These are phyloP conservation scores for Syzygium syzygioides DNA, from an alignment of 441 rosid genomes.

Conservation along the genomic window DNA sequence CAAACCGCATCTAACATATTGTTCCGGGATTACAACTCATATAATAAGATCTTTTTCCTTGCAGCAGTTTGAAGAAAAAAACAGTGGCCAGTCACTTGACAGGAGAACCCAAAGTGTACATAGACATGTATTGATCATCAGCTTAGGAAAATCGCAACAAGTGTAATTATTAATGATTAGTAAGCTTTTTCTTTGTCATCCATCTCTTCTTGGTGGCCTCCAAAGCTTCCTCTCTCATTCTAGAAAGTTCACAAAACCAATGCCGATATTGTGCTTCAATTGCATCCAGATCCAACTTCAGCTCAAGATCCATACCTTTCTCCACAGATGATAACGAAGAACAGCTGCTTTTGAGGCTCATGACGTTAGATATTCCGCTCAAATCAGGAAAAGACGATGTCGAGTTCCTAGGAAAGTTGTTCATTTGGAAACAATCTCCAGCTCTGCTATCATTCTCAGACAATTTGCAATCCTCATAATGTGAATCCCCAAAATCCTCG, in stretches of 20 bases:
- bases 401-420: slow-evolving; percentile 8
- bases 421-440: slow-evolving; percentile 8
- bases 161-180: slow-evolving; percentile 4
- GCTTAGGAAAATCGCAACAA: background rate
- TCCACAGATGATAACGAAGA: slow-evolving; percentile 26
- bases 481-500: slow-evolving; percentile 25
- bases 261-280: slow-evolving; percentile 43
- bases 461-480: slow-evolving; percentile 7
- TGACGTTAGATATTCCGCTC: background rate
- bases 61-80: background rate
- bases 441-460: slow-evolving; percentile 7
- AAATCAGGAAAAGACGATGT: slow-evolving; percentile 11
- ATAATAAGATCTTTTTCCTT: background rate
- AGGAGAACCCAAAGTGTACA: background rate
- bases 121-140: background rate
- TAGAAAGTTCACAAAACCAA: slow-evolving; percentile 43
- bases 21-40: background rate
- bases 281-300: slow-evolving; percentile 39
- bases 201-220: slow-evolving; percentile 49
- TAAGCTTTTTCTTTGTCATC: slow-evolving; percentile 30
- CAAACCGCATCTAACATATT: background rate
- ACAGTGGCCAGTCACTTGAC: background rate
- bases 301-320: slow-evolving; percentile 34
- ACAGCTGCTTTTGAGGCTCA: slow-evolving; percentile 25
- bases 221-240: slow-evolving; percentile 48